Conservation (phyloP, 2,329 filamentous ascomycete species). For the Xylariales sp. region DNA sequence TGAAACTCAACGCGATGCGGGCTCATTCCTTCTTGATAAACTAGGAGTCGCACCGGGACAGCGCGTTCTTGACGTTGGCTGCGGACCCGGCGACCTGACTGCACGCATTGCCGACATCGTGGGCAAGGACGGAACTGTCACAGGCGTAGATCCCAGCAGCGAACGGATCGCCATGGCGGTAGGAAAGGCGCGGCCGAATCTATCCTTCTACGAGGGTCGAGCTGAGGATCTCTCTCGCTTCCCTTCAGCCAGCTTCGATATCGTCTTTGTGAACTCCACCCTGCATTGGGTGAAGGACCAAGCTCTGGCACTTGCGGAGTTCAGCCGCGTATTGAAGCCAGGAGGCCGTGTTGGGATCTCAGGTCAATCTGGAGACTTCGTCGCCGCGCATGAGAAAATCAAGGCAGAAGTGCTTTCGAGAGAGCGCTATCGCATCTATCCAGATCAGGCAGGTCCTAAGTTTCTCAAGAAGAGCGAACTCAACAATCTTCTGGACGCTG, state of each 20-base stretch:
- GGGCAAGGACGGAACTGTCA: slow-evolving; percentile 12
- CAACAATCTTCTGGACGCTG: slow-evolving; percentile 14
- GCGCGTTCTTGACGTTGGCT: slow-evolving; percentile 26
- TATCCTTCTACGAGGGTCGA: slow-evolving; percentile 15
- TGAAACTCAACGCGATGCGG: slow-evolving; percentile 18
- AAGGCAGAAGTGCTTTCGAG: slow-evolving; percentile 19
- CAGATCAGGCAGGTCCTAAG: slow-evolving; percentile 15
- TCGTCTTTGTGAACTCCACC: slow-evolving; percentile 20
- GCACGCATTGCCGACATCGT: slow-evolving; percentile 17
- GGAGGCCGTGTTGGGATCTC: slow-evolving; percentile 16
- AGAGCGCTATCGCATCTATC: slow-evolving; percentile 17
- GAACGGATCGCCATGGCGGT: slow-evolving; percentile 16
- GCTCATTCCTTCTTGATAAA: slow-evolving; percentile 17
- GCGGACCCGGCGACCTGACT: slow-evolving; percentile 26
- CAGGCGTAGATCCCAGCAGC: slow-evolving; percentile 29
- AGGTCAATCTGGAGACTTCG: slow-evolving; percentile 15
- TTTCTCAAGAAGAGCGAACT: slow-evolving; percentile 19
- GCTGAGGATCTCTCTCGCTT: slow-evolving; percentile 22
- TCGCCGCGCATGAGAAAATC: slow-evolving; percentile 14
- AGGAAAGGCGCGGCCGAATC: slow-evolving; percentile 6
- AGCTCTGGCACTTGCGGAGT: slow-evolving; percentile 13
- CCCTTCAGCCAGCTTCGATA: slow-evolving; percentile 16
- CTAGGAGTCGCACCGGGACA: slow-evolving; percentile 14
- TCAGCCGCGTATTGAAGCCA: slow-evolving; percentile 16
- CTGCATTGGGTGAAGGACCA: slow-evolving; percentile 23